Evolutionary conservation across 2,329 filamentous ascomycete species (phyloP).

Genomic region (Aspergillus pseudoglaucus): DNA sequence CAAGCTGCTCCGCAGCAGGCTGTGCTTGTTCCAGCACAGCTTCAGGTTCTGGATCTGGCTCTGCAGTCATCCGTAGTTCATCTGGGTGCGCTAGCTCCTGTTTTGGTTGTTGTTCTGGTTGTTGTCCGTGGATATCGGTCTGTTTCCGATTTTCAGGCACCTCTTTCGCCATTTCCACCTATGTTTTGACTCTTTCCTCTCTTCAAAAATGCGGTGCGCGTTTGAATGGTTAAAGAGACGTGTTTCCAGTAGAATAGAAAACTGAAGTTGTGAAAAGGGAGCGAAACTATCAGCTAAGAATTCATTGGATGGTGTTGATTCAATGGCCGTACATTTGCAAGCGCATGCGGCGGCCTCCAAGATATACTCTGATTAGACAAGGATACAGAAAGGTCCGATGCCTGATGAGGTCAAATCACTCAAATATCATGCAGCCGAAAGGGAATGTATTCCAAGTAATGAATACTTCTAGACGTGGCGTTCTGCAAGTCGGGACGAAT

Average conservation of each 20-base stretch:
- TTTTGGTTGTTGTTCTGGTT: conserved; percentile 8
- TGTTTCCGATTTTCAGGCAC: conserved; percentile 19
- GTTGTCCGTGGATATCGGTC: conserved; percentile 15
- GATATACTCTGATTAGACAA: conserved; percentile 27
- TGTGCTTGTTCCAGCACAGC: conserved; percentile 10
- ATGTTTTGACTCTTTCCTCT: conserved; percentile 29
- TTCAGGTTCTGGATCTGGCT: conserved; percentile 10
- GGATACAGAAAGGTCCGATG: conserved; percentile 11
- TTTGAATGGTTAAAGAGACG: conserved; percentile 17
- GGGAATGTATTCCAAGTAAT: conserved; percentile 13
- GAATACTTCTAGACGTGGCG: conserved; percentile 10
- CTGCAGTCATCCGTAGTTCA: neutral
- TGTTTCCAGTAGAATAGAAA: conserved; percentile 28
- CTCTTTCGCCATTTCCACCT: conserved; percentile 29
- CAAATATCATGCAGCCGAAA: conserved; percentile 8
- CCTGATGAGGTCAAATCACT: conserved; percentile 12
- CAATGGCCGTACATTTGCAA: conserved; percentile 27
- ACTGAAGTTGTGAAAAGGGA: conserved; percentile 8
- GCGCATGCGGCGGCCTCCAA: conserved; percentile 19
- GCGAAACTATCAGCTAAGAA: conserved; percentile 18
- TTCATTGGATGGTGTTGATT: conserved; percentile 22
- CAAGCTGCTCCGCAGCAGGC: conserved; percentile 9
- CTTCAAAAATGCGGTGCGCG: conserved; percentile 23
- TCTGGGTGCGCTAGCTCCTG: conserved; percentile 8
- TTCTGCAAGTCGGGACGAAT: conserved; percentile 25